Percentiles rank a stretch among this genome's conserved stretches.
phyloP scores from a whole-genome alignment of 129 eudicot species.

The Flaveria linearis region DNA sequence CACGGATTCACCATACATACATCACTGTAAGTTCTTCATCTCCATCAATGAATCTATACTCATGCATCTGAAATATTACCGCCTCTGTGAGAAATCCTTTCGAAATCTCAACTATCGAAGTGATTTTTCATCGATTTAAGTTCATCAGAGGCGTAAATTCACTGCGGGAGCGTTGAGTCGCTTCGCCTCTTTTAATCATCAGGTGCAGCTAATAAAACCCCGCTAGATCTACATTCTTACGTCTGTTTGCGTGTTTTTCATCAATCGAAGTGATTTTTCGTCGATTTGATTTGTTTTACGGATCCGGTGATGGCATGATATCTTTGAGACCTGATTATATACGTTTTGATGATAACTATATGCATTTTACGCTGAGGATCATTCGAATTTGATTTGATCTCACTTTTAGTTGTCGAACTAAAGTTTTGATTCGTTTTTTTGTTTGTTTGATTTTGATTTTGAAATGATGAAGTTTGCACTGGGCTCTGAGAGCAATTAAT shows the following conservation, averaged over 20 bases:
- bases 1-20: not conserved
- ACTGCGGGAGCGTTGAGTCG: constrained; percentile 48
- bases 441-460: not conserved
- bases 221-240: constrained; percentile 25
- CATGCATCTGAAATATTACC: not conserved
- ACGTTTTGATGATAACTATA: constrained; percentile 37
- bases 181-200: constrained; percentile 39
- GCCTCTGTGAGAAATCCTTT: not conserved
- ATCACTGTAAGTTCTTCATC: not conserved
- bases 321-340: constrained; percentile 51
- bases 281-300: not conserved
- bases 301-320: constrained; percentile 49
- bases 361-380: constrained; percentile 47
- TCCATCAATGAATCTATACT: not conserved
- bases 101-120: not conserved
- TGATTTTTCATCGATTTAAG: not conserved
- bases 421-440: not conserved
- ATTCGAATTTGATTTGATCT: not conserved
- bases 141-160: constrained; percentile 29
- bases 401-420: too few relatives aligned
- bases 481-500: constrained; percentile 57
- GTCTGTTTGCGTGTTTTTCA: too few relatives aligned
- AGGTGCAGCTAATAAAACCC: constrained; percentile 48
- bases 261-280: not conserved
- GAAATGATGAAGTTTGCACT: constrained; percentile 59